Evolutionary conservation across 495 filamentous ascomycete species (phyloP).

Genomic region (Polyplosphaeria fusca): DNA sequence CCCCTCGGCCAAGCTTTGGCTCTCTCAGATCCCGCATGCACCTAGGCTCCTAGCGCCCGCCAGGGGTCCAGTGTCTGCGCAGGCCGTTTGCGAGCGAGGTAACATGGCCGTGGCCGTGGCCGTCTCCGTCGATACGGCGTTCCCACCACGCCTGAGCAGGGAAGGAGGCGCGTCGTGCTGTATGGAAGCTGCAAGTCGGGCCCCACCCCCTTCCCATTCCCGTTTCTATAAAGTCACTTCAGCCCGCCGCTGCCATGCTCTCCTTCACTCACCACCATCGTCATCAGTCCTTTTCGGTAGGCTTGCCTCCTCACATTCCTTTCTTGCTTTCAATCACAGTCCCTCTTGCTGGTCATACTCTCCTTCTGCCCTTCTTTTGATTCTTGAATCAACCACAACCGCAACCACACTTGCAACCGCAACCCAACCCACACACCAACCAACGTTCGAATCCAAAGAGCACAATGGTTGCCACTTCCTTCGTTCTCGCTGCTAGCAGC

Average conservation of each 20-base stretch:
- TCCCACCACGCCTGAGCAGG: slow-evolving; percentile 2
- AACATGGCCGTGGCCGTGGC: not conserved
- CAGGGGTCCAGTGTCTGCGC: no score
- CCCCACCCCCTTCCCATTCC: not conserved
- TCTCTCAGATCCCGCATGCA: slow-evolving; percentile 5
- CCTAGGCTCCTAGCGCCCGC: slow-evolving; percentile 16
- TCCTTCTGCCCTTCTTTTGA: slow-evolving; percentile 4
- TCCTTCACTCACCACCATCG: not conserved
- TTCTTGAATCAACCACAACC: no score
- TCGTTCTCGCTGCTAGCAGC: slow-evolving; percentile 34
- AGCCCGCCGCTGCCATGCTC: not conserved
- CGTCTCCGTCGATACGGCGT: no score
- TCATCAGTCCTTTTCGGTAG: not conserved
- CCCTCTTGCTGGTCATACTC: slow-evolving; percentile 13
- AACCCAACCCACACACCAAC: no score
- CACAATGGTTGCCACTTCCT: slow-evolving; percentile 29
- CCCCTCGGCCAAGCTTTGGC: slow-evolving; percentile 15
- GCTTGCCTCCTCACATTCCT: slow-evolving; percentile 16
- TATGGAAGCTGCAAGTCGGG: not conserved
- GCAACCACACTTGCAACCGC: no score
- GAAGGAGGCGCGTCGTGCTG: not conserved
- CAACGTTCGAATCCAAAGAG: no score
- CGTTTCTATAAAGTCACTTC: not conserved
- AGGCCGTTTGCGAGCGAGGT: slow-evolving; percentile 4
- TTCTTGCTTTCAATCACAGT: not conserved